These are phyloP conservation scores for Dissophora ornata DNA, from an alignment of 192 early-diverging fungal species.

Conservation along the genomic window DNA sequence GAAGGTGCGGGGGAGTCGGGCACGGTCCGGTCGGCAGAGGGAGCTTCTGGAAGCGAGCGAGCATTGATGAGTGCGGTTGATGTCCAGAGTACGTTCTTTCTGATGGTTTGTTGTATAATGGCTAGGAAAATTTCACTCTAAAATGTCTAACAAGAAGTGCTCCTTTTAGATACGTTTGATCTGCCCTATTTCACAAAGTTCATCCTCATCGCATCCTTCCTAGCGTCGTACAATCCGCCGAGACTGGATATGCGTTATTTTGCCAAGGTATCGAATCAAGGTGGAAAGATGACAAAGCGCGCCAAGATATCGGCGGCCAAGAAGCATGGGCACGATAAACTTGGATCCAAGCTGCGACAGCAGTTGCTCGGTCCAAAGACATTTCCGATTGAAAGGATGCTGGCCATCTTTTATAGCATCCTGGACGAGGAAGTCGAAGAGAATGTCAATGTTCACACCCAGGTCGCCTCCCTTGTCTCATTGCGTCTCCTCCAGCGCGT, in stretches of 20 bases:
- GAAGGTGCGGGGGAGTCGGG: background rate
- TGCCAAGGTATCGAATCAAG: slow-evolving; percentile 65
- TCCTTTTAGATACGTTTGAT: slow-evolving; percentile 71
- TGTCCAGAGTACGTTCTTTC: slow-evolving; percentile 30
- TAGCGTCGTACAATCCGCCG: slow-evolving; percentile 95
- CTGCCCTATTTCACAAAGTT: slow-evolving; percentile 93
- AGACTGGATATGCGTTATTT: slow-evolving; percentile 89
- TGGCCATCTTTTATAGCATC: slow-evolving; percentile 96
- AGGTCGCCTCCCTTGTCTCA: slow-evolving; percentile 88
- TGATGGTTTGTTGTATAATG: background rate
- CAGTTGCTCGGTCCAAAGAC: slow-evolving; percentile 91
- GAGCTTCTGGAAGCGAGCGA: slow-evolving; percentile 26
- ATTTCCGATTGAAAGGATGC: slow-evolving; percentile 96
- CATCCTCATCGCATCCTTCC: slow-evolving; percentile 86
- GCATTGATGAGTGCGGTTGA: slow-evolving; percentile 36
- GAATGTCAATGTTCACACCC: slow-evolving; percentile 78
- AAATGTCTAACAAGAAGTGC: too few relatives aligned
- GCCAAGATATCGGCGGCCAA: slow-evolving; percentile 44
- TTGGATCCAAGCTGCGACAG: slow-evolving; percentile 70
- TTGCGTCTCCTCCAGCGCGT: slow-evolving; percentile 80
- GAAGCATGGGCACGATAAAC: slow-evolving; percentile 35
- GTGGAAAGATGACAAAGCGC: slow-evolving; percentile 60
- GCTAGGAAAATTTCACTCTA: too few relatives aligned
- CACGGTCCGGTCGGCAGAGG: background rate
- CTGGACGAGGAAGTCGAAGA: slow-evolving; percentile 77